phyloP scores from a whole-genome alignment of 805 yeast species.

The Candida nanaspora region DNA sequence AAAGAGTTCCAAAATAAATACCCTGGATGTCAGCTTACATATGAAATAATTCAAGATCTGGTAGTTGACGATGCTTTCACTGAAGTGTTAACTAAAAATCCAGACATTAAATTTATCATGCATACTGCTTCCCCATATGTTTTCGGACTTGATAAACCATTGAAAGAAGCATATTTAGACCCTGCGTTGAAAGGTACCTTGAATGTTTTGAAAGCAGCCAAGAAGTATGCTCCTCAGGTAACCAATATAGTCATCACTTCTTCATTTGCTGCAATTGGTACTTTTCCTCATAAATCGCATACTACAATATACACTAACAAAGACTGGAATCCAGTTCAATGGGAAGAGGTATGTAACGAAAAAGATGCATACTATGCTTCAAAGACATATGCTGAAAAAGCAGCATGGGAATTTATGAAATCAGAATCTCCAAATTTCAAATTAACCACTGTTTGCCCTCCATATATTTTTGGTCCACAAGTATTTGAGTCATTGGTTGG shows the following conservation, averaged over 20 bases:
- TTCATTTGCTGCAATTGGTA: conserved; percentile 40
- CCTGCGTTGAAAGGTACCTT: conserved; percentile 45
- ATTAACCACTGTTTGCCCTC: conserved; percentile 27
- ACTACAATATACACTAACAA: conserved; percentile 16
- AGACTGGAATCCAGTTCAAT: conserved; percentile 25
- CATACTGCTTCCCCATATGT: conserved; percentile 48
- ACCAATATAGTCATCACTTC: conserved; percentile 39
- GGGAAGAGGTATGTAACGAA: conserved; percentile 17
- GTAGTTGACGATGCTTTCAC: conserved; percentile 39
- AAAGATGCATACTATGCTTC: conserved; percentile 31
- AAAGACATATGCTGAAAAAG: conserved; percentile 37
- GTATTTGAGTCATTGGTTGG: conserved; percentile 34
- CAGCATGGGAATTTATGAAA: conserved; percentile 31
- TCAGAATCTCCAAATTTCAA: conserved; percentile 25
- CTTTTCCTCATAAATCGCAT: not conserved
- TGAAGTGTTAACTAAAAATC: conserved; percentile 31
- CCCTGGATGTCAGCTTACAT: conserved; percentile 18
- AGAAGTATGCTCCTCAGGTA: conserved; percentile 31
- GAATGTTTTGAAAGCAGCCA: conserved; percentile 33
- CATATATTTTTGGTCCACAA: conserved; percentile 39
- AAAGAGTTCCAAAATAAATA: conserved; percentile 23
- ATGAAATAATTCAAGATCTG: conserved; percentile 30
- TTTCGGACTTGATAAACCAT: conserved; percentile 30
- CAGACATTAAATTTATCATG: conserved; percentile 35
- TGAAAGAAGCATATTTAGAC: conserved; percentile 36